Evolutionary conservation across 2,329 filamentous ascomycete species (phyloP), one percentile per base, ranked within the genome.

Genomic region (Lasiodiplodia sp.): DNA sequence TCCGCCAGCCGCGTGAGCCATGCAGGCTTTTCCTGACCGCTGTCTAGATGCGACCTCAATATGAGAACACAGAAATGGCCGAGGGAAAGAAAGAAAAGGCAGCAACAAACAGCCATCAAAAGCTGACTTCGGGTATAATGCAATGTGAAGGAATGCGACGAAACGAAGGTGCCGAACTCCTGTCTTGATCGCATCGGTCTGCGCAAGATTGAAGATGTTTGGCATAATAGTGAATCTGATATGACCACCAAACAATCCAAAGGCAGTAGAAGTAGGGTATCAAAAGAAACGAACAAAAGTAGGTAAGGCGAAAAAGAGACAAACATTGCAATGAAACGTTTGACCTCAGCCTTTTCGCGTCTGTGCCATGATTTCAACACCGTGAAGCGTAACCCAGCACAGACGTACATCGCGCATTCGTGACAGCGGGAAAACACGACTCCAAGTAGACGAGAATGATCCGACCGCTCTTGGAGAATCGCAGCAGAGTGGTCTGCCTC

Each of bases 51-150:
- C 44, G 38, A 37, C 10, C 58, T 28, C 44, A 10, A n/a, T 63
- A n/a, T 44, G 34, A 28, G 38, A 21, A 28, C 10, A 25, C 25
- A n/a, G 28, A 44, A 49, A 37, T 8, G 3, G 44, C 8, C 18
- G n/a, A 2, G 11, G 12, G 11, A 56, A 37, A 34, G 34, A 53
- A 56, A 18, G 10, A 51, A 53, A 38, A 55, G 10, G 18, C n/a
- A 47, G 44, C n/a, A 53, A 16, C 25, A 51, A 64, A 52, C 40
- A 51, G 28, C 40, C 23, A 64, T 52, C 18, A 38, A 38, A 52
- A 64, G 63, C 38, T 66, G 63, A 55, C 49, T 53, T 66, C 55
- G 63, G 63, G 63, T 66, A 66, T 66, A 66, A 52, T 66, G 63
- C 63, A 44, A 23, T 47, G 37, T 47, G 49, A 66, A 64, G 34